A percentile compares a stretch with the other conserved stretches of the same genome.
Conservation (phyloP, 2,329 filamentous ascomycete genomes). For the Aspergillus intermedius region DNA sequence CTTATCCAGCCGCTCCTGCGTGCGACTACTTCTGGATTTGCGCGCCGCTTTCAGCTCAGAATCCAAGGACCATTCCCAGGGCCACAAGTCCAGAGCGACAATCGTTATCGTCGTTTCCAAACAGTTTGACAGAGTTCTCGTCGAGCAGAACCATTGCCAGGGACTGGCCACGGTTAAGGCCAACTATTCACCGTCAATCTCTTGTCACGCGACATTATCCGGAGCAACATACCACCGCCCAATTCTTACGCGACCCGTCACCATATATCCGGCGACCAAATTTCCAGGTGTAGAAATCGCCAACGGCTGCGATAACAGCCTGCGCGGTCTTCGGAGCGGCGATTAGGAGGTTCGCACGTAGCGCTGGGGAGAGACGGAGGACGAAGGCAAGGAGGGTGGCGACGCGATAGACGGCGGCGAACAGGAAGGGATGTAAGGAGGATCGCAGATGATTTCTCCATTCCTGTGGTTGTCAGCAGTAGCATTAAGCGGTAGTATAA, state of each 20-base stretch:
- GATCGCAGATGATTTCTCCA: slow-evolving; percentile 84
- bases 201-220: background rate
- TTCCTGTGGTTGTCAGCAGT: slow-evolving; percentile 55
- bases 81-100: slow-evolving; percentile 74
- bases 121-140: slow-evolving; percentile 88
- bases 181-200: slow-evolving; percentile 47
- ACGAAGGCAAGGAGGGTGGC: slow-evolving; percentile 52
- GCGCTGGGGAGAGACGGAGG: slow-evolving; percentile 48
- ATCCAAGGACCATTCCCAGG: slow-evolving; percentile 63
- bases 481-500: background rate
- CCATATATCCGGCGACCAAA: slow-evolving; percentile 71
- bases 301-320: slow-evolving; percentile 66
- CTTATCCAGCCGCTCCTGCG: background rate
- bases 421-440: slow-evolving; percentile 82
- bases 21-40: slow-evolving; percentile 6
- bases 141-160: slow-evolving; percentile 96
- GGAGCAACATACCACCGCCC: slow-evolving; percentile 55
- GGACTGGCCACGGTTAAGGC: slow-evolving; percentile 67
- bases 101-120: slow-evolving; percentile 84
- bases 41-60: slow-evolving; percentile 18
- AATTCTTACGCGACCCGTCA: slow-evolving; percentile 53
- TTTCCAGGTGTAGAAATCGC: slow-evolving; percentile 84
- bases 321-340: slow-evolving; percentile 69
- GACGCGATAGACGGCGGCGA: slow-evolving; percentile 65
- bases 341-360: slow-evolving; percentile 61